These are phyloP conservation scores for Cladosporium sphaerospermum DNA, from an alignment of 2,329 filamentous ascomycete species.

Conservation along the genomic window DNA sequence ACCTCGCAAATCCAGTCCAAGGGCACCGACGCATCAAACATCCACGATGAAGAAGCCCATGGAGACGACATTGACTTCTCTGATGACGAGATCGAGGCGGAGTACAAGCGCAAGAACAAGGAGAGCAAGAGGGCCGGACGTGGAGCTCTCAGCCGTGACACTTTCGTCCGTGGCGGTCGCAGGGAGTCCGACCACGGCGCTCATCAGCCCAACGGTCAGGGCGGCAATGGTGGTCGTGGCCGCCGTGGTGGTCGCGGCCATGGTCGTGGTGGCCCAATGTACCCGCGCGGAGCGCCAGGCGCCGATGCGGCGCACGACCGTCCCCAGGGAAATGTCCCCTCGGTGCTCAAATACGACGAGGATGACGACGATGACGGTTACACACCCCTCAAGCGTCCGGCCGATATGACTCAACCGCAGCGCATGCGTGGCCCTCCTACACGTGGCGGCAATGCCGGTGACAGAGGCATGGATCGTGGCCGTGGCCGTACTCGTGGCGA, in stretches of 20 bases:
- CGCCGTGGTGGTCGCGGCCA: constrained; percentile 5
- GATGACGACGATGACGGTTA: constrained; percentile 24
- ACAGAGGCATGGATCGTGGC: constrained; percentile 15
- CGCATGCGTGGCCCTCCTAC: constrained; percentile 30
- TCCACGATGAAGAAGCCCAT: constrained; percentile 84
- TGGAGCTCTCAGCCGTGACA: constrained; percentile 18
- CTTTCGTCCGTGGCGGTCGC: constrained; percentile 13
- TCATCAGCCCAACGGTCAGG: background rate
- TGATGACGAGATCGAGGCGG: constrained; percentile 85
- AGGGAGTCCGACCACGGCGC: background rate
- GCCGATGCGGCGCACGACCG: constrained; percentile 7
- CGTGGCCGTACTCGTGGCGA: constrained; percentile 26
- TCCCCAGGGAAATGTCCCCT: constrained; percentile 9
- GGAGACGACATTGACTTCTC: constrained; percentile 92
- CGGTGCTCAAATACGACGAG: constrained; percentile 5
- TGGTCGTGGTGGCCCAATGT: background rate
- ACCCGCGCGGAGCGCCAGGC: constrained; percentile 5
- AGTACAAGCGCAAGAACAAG: constrained; percentile 32
- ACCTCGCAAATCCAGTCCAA: constrained; percentile 77
- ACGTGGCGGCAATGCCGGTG: constrained; percentile 23
- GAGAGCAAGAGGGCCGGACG: constrained; percentile 26
- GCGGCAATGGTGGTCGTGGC: constrained; percentile 12
- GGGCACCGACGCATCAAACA: constrained; percentile 88
- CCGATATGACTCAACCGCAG: constrained; percentile 42
- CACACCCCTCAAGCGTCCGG: constrained; percentile 41